Conservation (phyloP, 2,329 filamentous ascomycete species). For the Trichoderma endophyticum region DNA sequence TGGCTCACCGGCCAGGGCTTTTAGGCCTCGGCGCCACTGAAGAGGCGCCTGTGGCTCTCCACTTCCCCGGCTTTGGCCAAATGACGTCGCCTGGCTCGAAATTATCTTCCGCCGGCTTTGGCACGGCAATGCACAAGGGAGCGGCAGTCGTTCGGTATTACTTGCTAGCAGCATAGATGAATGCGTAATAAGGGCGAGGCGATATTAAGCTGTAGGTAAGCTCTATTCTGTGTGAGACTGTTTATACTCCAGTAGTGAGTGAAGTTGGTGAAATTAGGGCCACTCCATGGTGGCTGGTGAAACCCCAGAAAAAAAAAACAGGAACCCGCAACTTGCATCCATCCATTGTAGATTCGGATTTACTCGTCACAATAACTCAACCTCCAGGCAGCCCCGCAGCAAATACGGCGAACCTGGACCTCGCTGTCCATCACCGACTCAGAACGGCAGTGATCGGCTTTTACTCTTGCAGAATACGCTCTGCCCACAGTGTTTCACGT, state of each 20-base stretch:
- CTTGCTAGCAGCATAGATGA: neutral
- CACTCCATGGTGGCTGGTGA: neutral
- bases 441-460: conserved; percentile 14
- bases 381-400: neutral
- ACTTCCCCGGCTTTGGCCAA: conserved; percentile 14
- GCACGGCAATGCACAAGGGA: conserved; percentile 10
- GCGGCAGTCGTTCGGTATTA: neutral
- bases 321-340: neutral
- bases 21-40: conserved; percentile 11
- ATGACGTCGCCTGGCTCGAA: conserved; percentile 3
- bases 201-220: too few relatives aligned
- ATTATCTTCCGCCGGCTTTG: conserved; percentile 11
- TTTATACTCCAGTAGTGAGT: neutral
- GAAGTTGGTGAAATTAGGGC: neutral
- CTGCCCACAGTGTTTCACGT: neutral
- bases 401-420: neutral
- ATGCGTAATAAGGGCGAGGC: too few relatives aligned
- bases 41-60: conserved; percentile 8
- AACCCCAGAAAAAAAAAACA: neutral
- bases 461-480: neutral
- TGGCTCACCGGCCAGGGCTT: neutral
- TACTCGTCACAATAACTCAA: neutral
- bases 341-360: neutral
- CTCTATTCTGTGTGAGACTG: neutral
- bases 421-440: neutral